Evolutionary conservation across 257 asterid species (phyloP).

Genomic region (Solanum verrucosum): DNA sequence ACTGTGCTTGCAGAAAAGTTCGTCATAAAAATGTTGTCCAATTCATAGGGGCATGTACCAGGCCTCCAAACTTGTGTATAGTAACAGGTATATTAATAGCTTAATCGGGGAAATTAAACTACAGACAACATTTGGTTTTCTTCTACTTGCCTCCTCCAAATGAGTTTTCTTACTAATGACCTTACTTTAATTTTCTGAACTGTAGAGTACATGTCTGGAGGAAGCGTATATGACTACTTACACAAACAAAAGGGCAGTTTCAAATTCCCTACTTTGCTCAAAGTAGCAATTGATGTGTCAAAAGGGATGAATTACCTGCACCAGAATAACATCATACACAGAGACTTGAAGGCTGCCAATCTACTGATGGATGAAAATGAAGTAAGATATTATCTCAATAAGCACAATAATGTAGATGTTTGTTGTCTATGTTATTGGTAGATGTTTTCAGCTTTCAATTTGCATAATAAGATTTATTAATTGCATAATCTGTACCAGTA

Average conservation of each 20-base stretch:
- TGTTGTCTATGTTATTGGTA: neutral
- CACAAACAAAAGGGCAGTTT: constrained; percentile 95
- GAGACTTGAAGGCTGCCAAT: constrained; percentile 98
- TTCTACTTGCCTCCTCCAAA: neutral
- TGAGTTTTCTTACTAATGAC: neutral
- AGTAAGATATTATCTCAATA: constrained; percentile 28
- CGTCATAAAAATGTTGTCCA: constrained; percentile 97
- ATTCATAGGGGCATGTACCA: constrained; percentile 96
- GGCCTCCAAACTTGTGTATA: constrained; percentile 84
- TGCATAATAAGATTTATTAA: neutral
- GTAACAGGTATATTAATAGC: constrained; percentile 59
- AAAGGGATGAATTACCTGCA: constrained; percentile 98
- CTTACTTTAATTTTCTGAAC: constrained; percentile 6
- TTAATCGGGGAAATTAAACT: neutral
- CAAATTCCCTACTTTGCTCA: constrained; percentile 76
- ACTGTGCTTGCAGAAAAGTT: constrained; percentile 72
- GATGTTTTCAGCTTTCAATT: neutral
- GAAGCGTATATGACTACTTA: constrained; percentile 87
- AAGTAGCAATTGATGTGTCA: constrained; percentile 87
- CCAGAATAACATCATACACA: constrained; percentile 91
- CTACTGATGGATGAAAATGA: constrained; percentile 95
- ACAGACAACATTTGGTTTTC: neutral
- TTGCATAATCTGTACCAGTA: neutral
- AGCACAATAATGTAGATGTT: neutral
- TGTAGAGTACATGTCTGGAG: constrained; percentile 90